These are phyloP conservation scores for Hymenoscyphus linearis DNA, from an alignment of 2,329 filamentous ascomycete species.

Conservation along the genomic window DNA sequence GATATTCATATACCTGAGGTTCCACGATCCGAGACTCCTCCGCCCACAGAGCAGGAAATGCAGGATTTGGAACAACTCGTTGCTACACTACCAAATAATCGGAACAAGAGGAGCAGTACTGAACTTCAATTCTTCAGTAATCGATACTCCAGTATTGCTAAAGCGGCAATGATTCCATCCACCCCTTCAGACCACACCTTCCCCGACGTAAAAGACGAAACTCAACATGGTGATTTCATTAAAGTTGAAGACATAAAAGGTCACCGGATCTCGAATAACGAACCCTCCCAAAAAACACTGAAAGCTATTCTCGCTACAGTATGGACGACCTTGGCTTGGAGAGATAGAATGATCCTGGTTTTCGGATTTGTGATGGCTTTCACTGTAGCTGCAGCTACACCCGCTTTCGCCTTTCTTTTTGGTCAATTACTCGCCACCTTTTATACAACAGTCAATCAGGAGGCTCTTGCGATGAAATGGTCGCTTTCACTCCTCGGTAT, in stretches of 20 bases:
- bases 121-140: neutral
- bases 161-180: neutral
- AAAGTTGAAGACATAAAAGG: neutral
- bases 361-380: constrained; percentile 46
- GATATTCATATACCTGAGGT: neutral
- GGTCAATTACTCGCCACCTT: constrained; percentile 68
- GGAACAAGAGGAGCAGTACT: neutral
- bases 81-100: neutral
- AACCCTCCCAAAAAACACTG: constrained; percentile 33
- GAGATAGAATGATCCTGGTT: constrained; percentile 49
- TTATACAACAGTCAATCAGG: constrained; percentile 41
- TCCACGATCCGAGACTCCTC: neutral
- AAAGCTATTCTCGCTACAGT: constrained; percentile 60
- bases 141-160: neutral
- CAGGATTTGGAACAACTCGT: neutral
- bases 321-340: constrained; percentile 56
- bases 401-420: constrained; percentile 72
- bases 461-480: constrained; percentile 44
- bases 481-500: constrained; percentile 65
- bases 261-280: neutral
- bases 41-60: neutral
- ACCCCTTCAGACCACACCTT: neutral
- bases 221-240: constrained; percentile 4
- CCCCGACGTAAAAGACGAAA: neutral
- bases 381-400: constrained; percentile 25